A percentile compares a stretch with the other conserved stretches of the same genome.
phyloP scores from a whole-genome alignment of 768 basidiomycete species.

The Xerocomus spinulosus region DNA sequence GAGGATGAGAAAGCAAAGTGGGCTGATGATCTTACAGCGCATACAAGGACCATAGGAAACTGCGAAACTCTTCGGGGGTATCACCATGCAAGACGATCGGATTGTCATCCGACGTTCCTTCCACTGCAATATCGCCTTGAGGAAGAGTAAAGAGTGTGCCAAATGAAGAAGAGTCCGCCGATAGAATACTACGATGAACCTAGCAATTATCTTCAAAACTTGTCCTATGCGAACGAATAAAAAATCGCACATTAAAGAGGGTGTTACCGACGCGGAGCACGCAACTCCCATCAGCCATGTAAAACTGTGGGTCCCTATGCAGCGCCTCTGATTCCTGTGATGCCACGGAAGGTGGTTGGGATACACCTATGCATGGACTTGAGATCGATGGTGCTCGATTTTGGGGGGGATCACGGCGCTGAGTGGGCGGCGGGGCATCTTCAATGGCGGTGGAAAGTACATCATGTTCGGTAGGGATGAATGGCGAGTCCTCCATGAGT shows the following conservation, averaged over 20 bases:
- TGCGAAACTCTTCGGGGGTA: slow-evolving; percentile 58
- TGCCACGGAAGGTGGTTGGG: background rate
- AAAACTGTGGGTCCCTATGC: slow-evolving; percentile 49
- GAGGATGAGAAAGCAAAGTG: background rate
- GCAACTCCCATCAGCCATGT: slow-evolving; percentile 66
- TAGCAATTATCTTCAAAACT: slow-evolving; percentile 20
- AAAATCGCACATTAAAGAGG: slow-evolving; percentile 57
- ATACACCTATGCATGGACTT: slow-evolving; percentile 2
- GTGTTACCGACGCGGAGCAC: slow-evolving; percentile 58
- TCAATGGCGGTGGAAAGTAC: background rate
- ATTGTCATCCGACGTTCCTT: slow-evolving; percentile 61
- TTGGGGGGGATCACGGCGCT: slow-evolving; percentile 6
- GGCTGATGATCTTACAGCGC: slow-evolving; percentile 49
- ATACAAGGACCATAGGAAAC: slow-evolving; percentile 76
- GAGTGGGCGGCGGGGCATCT: slow-evolving; percentile 3
- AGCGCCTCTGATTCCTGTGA: slow-evolving; percentile 11
- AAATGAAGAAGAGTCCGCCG: slow-evolving; percentile 63
- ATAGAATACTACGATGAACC: slow-evolving; percentile 59
- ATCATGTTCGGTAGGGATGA: slow-evolving; percentile 22
- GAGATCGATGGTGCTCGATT: too few species aligned
- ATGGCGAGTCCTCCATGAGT: slow-evolving; percentile 23
- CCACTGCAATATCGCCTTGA: slow-evolving; percentile 44
- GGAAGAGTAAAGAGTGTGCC: slow-evolving; percentile 64
- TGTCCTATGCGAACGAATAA: background rate
- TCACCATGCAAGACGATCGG: slow-evolving; percentile 65